Evolutionary conservation across 768 basidiomycete genomes (phyloP), one percentile per base, ranked within the genome.

Genomic region (Vishniacozyma victoriae): DNA sequence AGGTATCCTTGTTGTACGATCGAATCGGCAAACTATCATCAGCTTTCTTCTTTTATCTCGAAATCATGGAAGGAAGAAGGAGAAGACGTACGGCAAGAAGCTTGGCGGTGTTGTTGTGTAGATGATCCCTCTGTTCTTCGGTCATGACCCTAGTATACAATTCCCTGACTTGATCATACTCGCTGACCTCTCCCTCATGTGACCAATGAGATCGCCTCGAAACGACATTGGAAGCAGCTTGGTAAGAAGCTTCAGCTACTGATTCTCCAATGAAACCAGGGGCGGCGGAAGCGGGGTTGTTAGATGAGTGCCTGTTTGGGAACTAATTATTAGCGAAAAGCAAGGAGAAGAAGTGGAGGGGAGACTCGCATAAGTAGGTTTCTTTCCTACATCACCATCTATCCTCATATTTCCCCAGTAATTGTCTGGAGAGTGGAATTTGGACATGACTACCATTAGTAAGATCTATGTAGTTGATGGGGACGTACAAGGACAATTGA

Each of bases 1-100:
- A 70, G 52, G 59, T 64, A 69, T 33, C 57, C 55, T 44, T 65
- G 57, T 46, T 63, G 60, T 18, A 71, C 67, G 50, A 71, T 69
- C 1, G 53, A 46, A 33, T 71, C 69, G 50, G 67, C 62, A 22
- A 57, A 54, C 63, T 70, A 50, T 19, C 19, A 29, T 36, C 24
- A 24, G 37, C 4, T n/a, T 3, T 5, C n/a, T n/a, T 9, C 29
- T n/a, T n/a, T n/a, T n/a, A n/a, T n/a, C n/a, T n/a, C n/a, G n/a
- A n/a, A n/a, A n/a, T n/a, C n/a, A n/a, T n/a, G n/a, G n/a, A n/a
- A n/a, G n/a, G n/a, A n/a, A n/a, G n/a, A n/a, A n/a, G n/a, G n/a
- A n/a, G n/a, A n/a, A n/a, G n/a, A n/a, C n/a, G n/a, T n/a, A 55
- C 60, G 40, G 48, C 51, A 27, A 69, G 56, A 14, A 69, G 51